Percentiles rank a stretch among this genome's conserved stretches.
phyloP scores from a whole-genome alignment of 2,329 filamentous ascomycete species.

The Verticillium isaacii region DNA sequence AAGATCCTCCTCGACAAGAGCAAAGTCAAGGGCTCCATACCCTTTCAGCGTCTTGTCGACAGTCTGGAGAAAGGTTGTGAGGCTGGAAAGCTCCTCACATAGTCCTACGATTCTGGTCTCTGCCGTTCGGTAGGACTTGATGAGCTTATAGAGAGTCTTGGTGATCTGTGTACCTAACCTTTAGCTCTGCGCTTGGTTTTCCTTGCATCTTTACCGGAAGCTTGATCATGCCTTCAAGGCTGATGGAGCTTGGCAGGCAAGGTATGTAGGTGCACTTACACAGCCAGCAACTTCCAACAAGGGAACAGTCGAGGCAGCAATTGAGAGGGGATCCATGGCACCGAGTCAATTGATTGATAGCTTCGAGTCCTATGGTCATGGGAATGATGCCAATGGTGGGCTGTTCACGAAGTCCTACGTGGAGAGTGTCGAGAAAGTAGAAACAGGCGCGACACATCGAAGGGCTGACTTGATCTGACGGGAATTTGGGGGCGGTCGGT shows the following conservation, averaged over 20 bases:
- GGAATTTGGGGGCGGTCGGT: not conserved
- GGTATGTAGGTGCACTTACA: slow-evolving; percentile 4
- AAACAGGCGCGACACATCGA: not conserved
- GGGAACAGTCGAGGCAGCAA: not conserved
- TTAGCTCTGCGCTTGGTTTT: not conserved
- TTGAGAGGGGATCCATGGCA: not conserved
- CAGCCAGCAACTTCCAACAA: slow-evolving; percentile 4
- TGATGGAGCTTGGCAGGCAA: not conserved
- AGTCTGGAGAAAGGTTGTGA: slow-evolving; percentile 10
- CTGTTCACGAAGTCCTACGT: not conserved
- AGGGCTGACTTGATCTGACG: not conserved
- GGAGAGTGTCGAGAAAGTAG: not conserved
- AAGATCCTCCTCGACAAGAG: slow-evolving; percentile 14
- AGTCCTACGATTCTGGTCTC: slow-evolving; percentile 14
- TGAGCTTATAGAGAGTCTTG: slow-evolving; percentile 7
- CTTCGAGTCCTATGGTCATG: not conserved
- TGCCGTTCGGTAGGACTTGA: slow-evolving; percentile 11
- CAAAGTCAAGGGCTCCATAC: slow-evolving; percentile 14
- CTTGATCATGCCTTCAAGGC: not conserved
- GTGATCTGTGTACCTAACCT: slow-evolving; percentile 4
- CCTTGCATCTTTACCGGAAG: not conserved
- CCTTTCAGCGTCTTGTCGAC: slow-evolving; percentile 15
- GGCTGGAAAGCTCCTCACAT: slow-evolving; percentile 13
- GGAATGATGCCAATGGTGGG: not conserved
- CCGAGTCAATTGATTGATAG: not conserved